phyloP scores from a whole-genome alignment of 768 basidiomycete species.

The Pisolithus microcarpus region DNA sequence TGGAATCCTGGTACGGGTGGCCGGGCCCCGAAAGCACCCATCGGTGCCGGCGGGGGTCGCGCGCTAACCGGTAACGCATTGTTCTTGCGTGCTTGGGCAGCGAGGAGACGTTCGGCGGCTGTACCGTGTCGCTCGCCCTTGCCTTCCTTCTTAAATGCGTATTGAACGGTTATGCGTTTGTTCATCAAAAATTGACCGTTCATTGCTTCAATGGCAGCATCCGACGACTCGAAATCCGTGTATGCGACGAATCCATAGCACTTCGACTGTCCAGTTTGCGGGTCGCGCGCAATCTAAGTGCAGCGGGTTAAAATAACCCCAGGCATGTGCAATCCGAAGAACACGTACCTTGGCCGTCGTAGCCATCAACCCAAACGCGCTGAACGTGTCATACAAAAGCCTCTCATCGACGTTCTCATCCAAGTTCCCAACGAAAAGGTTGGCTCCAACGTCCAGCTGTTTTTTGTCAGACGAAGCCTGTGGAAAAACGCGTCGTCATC shows the following conservation, averaged over 20 bases:
- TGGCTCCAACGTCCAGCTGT: constrained; percentile 95
- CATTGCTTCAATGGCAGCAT: constrained; percentile 95
- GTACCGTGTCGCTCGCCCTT: constrained; percentile 98
- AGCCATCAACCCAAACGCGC: constrained; percentile 88
- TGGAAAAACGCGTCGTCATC: constrained; percentile 2
- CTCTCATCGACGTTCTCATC: constrained; percentile 95
- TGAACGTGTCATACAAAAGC: constrained; percentile 90
- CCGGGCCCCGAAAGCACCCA: constrained; percentile 54
- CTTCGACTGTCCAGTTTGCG: constrained; percentile 77
- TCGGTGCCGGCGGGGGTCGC: constrained; percentile 69
- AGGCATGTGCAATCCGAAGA: neutral
- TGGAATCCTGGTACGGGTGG: constrained; percentile 66
- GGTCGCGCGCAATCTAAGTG: constrained; percentile 83
- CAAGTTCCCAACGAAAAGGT: constrained; percentile 92
- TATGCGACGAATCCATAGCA: constrained; percentile 97
- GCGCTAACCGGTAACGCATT: constrained; percentile 77
- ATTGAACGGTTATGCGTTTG: constrained; percentile 94
- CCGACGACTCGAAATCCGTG: constrained; percentile 95
- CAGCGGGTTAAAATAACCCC: constrained; percentile 3
- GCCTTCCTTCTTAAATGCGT: constrained; percentile 99
- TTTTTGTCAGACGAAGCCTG: constrained; percentile 98
- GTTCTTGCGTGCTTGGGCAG: constrained; percentile 92
- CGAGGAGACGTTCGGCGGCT: constrained; percentile 90
- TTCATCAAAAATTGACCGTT: constrained; percentile 97
- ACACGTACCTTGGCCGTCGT: constrained; percentile 71